Percentiles rank a stretch among this genome's conserved stretches.
These are phyloP conservation scores for Rhododendron simsii DNA, from an alignment of 148 eudicot genomes.

Conservation along the genomic window DNA sequence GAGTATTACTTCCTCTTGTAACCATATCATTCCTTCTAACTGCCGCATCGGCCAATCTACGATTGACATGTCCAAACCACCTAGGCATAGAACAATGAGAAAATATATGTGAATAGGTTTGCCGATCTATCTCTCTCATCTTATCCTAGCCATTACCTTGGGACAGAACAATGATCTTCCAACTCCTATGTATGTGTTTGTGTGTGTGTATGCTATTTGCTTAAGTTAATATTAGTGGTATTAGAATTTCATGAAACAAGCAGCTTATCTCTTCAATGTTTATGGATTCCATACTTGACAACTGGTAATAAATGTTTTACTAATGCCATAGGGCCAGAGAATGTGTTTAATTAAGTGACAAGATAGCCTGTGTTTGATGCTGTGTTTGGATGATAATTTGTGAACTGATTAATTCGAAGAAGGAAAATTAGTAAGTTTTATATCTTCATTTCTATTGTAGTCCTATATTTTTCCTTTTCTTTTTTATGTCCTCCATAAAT, in stretches of 20 bases:
- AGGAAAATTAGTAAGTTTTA: background rate
- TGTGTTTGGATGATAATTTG: background rate
- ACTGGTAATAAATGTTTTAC: background rate
- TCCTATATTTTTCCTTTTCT: background rate
- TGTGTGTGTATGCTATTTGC: background rate
- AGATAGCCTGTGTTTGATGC: background rate
- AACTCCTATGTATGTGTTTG: background rate
- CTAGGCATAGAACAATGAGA: background rate
- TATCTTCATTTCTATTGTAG: background rate
- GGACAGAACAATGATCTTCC: background rate
- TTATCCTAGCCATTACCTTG: background rate
- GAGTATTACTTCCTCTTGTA: background rate
- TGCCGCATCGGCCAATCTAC: background rate
- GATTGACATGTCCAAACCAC: background rate
- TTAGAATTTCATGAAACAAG: background rate
- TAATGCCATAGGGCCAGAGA: background rate
- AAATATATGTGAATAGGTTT: too few species aligned
- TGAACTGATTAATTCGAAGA: background rate
- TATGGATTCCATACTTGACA: background rate
- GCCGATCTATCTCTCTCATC: background rate
- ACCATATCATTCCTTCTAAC: background rate
- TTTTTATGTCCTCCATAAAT: background rate
- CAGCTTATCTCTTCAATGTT: too few species aligned
- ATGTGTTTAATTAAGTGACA: background rate
- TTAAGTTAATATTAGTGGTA: too few species aligned